phyloP scores from a whole-genome alignment of 768 basidiomycete species.

The Terana coerulea region DNA sequence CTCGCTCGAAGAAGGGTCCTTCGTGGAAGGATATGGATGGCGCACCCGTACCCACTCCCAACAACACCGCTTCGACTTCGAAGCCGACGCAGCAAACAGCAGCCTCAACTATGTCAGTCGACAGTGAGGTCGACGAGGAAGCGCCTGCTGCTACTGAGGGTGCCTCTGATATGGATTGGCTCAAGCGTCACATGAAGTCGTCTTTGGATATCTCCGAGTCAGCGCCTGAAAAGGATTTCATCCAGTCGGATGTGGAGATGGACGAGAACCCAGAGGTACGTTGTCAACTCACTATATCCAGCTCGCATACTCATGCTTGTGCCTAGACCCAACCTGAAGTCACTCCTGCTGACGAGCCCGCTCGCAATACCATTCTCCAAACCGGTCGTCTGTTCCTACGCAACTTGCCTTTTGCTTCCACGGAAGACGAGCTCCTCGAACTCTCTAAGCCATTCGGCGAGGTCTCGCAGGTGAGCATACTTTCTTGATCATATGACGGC shows the following conservation, averaged over 20 bases:
- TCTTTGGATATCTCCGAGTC: slow-evolving; percentile 32
- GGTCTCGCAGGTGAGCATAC: slow-evolving; percentile 64
- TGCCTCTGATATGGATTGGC: slow-evolving; percentile 73
- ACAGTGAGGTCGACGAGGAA: background rate
- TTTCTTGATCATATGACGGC: slow-evolving; percentile 2
- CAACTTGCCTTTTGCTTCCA: slow-evolving; percentile 89
- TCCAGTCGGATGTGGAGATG: slow-evolving; percentile 59
- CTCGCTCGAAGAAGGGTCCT: slow-evolving; percentile 51
- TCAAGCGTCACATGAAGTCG: slow-evolving; percentile 58
- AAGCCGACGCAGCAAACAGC: background rate
- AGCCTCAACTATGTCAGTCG: background rate
- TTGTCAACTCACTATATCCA: background rate
- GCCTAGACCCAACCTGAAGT: background rate
- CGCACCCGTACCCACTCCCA: background rate
- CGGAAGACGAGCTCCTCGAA: slow-evolving; percentile 60
- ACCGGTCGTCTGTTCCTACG: slow-evolving; percentile 87
- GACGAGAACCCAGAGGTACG: slow-evolving; percentile 6
- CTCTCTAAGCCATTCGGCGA: slow-evolving; percentile 69
- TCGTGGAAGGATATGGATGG: slow-evolving; percentile 58
- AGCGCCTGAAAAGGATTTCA: slow-evolving; percentile 45
- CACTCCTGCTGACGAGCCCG: slow-evolving; percentile 15
- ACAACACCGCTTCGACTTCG: background rate
- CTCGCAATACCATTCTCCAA: slow-evolving; percentile 52
- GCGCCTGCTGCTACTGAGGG: slow-evolving; percentile 26
- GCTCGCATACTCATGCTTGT: background rate